Evolutionary conservation across 2,329 filamentous ascomycete genomes (phyloP).

Genomic region (Alternaria triticimaculans): DNA sequence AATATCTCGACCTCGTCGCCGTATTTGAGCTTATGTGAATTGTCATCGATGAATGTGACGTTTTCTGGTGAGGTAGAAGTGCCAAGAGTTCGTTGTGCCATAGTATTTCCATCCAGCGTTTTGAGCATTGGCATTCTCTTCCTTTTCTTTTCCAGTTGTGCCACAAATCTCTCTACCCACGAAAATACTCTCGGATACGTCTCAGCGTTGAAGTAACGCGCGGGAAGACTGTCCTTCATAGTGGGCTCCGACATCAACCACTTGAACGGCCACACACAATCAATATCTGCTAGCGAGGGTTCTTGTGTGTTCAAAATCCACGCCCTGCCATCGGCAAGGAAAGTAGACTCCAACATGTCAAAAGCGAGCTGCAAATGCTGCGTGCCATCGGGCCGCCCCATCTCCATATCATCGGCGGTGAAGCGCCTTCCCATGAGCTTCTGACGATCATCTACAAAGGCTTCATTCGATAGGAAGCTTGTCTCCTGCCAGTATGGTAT

Average conservation of each 20-base stretch:
- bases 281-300: constrained; percentile 70
- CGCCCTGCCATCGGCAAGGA: constrained; percentile 69
- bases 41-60: constrained; percentile 56
- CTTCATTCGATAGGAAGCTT: constrained; percentile 62
- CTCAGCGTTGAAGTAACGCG: constrained; percentile 58
- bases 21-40: constrained; percentile 61
- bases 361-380: constrained; percentile 62
- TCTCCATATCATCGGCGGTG: constrained; percentile 48
- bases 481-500: constrained; percentile 64
- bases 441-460: constrained; percentile 65
- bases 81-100: constrained; percentile 56
- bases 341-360: constrained; percentile 64
- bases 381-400: constrained; percentile 62
- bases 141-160: constrained; percentile 54
- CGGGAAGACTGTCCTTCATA: constrained; percentile 61
- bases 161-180: constrained; percentile 70
- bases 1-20: constrained; percentile 60
- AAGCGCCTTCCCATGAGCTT: constrained; percentile 55
- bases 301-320: constrained; percentile 65
- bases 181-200: constrained; percentile 67
- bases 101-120: constrained; percentile 32
- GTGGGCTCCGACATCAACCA: constrained; percentile 61
- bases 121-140: constrained; percentile 50
- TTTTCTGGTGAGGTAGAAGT: constrained; percentile 51
- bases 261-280: constrained; percentile 71